Base-by-base conservation (phyloP, 495 filamentous ascomycete genomes). In the Xylaria acuta region DNA sequence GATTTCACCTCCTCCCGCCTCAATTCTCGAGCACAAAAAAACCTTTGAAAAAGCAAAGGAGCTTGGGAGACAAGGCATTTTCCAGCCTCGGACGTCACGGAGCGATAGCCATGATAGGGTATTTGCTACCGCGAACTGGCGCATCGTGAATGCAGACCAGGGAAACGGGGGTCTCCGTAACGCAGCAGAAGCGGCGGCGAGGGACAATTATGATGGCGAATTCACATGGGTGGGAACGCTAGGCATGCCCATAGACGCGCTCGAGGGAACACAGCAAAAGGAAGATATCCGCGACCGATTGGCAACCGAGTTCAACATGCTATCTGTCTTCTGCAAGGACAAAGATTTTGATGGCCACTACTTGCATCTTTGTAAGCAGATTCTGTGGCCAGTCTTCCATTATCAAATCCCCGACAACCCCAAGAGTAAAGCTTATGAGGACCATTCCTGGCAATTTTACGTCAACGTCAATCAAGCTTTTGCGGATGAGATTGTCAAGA, bases 381-480 rank as follows among this genome's bases (percentile, higher is more conserved):
- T 94, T 60, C 87, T 95, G 27, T 94, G 92, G 92, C 93, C 92
- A 8, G 94, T 97, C 45, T 97, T 97, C 80, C 94, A 98, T 80
- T 97, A 98, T 80, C 94, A 97, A 80, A 96, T 97, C 72, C 95
- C 95, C 2, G 95, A 97, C 79, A 94, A 96, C 78, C 95, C 95
- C 14, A 97, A 97, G 85, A 97, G 93, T 89, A 97, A 97, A 84
- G 95, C 95, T 0, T 98, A 97, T 77, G 91, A 94, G 78, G 95
- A 98, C 77, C 94, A 98, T 75, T 97, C 94, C 2, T 98, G 94
- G 94, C 88, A 93, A 75, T 97, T 93, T 81, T 98, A 97, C 77
- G 92, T 93, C 69, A 93, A 92, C 51, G 84, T 97, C 75, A 97
- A 97, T 82, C 91, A 94, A 80, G 93, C 90, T 4, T 97, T 97